Conservation (phyloP, 2,329 filamentous ascomycete genomes). For the Monilinia fructigena region DNA sequence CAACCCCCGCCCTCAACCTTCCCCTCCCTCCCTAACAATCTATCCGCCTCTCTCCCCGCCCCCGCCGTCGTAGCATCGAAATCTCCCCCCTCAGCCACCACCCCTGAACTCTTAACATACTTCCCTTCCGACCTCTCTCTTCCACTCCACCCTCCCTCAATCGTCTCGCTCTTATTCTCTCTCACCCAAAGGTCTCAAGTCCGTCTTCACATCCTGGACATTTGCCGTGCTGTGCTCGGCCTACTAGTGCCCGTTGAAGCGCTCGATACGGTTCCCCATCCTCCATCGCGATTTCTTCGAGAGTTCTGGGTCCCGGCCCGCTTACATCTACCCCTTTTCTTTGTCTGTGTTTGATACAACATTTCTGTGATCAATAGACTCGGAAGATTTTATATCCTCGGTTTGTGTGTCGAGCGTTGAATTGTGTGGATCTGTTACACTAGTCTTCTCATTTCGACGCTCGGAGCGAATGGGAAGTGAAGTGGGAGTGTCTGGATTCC, state of each 20-base stretch:
- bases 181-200: not conserved
- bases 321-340: conserved; percentile 2
- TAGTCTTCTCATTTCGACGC: too few relatives aligned
- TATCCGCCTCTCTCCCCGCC: conserved; percentile 64
- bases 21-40: conserved; percentile 46
- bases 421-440: not conserved
- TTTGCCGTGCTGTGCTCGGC: conserved; percentile 1
- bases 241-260: not conserved
- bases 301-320: conserved; percentile 19
- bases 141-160: conserved; percentile 53
- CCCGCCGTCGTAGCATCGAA: conserved; percentile 65
- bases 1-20: conserved; percentile 58
- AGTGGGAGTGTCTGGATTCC: not conserved
- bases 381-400: not conserved
- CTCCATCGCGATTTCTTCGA: conserved; percentile 39
- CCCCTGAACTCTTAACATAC: conserved; percentile 57
- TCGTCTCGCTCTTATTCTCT: conserved; percentile 34
- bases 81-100: conserved; percentile 64
- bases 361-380: not conserved
- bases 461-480: not conserved
- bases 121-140: conserved; percentile 34
- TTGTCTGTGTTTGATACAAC: not conserved
- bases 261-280: conserved; percentile 25
- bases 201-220: not conserved
- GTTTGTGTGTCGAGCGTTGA: not conserved